Evolutionary conservation across 2,329 filamentous ascomycete species (phyloP).

Genomic region (Alternaria novae-zelandiae): DNA sequence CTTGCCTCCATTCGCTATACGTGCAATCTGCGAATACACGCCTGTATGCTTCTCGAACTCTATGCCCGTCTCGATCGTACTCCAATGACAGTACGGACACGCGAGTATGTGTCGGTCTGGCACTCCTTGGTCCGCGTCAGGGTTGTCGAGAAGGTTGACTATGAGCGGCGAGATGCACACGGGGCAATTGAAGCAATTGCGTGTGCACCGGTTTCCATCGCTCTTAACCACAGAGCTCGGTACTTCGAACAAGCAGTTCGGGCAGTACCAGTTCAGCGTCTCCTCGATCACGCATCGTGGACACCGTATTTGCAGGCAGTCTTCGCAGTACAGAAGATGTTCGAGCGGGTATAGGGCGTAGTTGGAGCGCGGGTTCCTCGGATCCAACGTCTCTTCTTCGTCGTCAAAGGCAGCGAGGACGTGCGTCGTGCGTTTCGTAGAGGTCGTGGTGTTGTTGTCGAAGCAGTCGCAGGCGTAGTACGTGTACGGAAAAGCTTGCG

Average conservation of each 20-base stretch:
- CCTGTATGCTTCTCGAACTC: constrained; percentile 88
- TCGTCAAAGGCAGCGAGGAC: constrained; percentile 61
- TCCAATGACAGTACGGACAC: constrained; percentile 94
- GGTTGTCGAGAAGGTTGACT: constrained; percentile 71
- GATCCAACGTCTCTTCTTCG: constrained; percentile 83
- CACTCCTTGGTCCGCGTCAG: constrained; percentile 26
- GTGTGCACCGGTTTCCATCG: constrained; percentile 92
- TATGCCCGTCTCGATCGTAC: constrained; percentile 85
- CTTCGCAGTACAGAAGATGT: constrained; percentile 93
- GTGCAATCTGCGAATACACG: constrained; percentile 79
- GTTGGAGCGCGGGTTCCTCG: constrained; percentile 80
- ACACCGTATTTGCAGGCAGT: constrained; percentile 95
- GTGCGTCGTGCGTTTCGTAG: constrained; percentile 44
- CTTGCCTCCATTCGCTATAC: constrained; percentile 63
- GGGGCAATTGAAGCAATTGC: constrained; percentile 96
- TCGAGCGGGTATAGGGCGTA: constrained; percentile 94
- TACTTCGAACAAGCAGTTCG: constrained; percentile 93
- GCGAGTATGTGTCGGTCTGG: constrained; percentile 75
- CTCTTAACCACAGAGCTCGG: constrained; percentile 90
- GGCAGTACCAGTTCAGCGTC: constrained; percentile 93
- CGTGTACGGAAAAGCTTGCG: constrained; percentile 66
- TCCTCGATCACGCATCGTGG: constrained; percentile 91
- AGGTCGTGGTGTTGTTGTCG: constrained; percentile 50
- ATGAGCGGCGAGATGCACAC: constrained; percentile 82
- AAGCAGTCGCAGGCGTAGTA: constrained; percentile 71